Percentiles rank a stretch among this genome's conserved stretches.
These are phyloP conservation scores for Fusarium sarcochroum DNA, from an alignment of 2,329 filamentous ascomycete species.

Conservation along the genomic window DNA sequence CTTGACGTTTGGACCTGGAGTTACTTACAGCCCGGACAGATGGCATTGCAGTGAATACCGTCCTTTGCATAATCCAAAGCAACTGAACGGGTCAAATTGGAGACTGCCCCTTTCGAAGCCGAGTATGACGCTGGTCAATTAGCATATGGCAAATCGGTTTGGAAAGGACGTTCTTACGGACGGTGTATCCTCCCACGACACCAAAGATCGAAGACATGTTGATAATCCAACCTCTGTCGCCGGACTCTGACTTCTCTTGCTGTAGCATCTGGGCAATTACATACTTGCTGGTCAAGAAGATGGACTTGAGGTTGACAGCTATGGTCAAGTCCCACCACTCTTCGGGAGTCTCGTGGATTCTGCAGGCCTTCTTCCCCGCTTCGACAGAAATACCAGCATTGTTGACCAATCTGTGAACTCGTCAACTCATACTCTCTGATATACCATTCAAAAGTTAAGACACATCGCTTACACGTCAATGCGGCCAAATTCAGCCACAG, in stretches of 20 bases:
- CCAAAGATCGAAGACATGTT: constrained; percentile 63
- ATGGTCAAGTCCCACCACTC: constrained; percentile 60
- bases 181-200: constrained; percentile 50
- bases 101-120: constrained; percentile 65
- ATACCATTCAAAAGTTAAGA: constrained; percentile 45
- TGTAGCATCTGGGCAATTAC: constrained; percentile 63
- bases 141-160: neutral
- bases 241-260: constrained; percentile 57
- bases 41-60: constrained; percentile 66
- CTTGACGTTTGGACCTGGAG: accelerated
- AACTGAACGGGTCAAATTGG: constrained; percentile 63
- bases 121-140: constrained; percentile 54
- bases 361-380: constrained; percentile 50
- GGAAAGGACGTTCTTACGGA: constrained; percentile 24
- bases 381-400: constrained; percentile 61
- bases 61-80: constrained; percentile 64
- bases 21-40: constrained; percentile 63
- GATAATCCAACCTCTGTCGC: constrained; percentile 64
- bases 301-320: constrained; percentile 55
- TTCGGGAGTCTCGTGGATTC: constrained; percentile 63
- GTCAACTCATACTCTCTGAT: neutral
- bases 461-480: constrained; percentile 45
- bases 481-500: constrained; percentile 38
- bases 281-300: constrained; percentile 61
- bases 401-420: constrained; percentile 51